A percentile compares a stretch with the other conserved stretches of the same genome.
Conservation (phyloP, 257 asterid genomes). For the Rauvolfia tetraphylla region DNA sequence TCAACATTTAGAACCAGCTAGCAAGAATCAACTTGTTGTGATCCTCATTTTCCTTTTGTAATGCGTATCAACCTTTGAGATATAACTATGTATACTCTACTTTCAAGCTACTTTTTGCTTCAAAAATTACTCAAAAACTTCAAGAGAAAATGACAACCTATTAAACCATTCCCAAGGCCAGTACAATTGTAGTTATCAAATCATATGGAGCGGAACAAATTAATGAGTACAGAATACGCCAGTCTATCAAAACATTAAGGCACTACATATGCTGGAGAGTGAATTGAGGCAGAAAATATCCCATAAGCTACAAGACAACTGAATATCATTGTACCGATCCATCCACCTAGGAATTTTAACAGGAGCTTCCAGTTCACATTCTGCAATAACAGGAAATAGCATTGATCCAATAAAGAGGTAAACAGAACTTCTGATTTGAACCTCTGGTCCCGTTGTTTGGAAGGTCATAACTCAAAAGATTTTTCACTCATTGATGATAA, state of each 20-base stretch:
- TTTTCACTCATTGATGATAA: background rate
- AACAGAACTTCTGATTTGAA: too few species aligned
- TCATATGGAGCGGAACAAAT: conserved; percentile 6
- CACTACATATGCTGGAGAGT: conserved; percentile 14
- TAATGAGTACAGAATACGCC: background rate
- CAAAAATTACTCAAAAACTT: too few species aligned
- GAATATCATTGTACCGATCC: conserved; percentile 11
- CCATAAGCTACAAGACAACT: conserved; percentile 18
- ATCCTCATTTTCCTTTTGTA: too few species aligned
- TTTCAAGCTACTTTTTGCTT: background rate
- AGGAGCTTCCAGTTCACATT: conserved; percentile 18
- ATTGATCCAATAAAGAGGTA: too few species aligned
- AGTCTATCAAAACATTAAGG: background rate
- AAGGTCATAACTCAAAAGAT: background rate
- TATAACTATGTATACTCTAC: too few species aligned
- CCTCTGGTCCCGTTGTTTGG: too few species aligned
- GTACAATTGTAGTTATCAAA: background rate
- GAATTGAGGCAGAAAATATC: conserved; percentile 12
- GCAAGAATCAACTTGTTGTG: too few species aligned
- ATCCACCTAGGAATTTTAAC: conserved; percentile 13
- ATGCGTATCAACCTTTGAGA: too few species aligned
- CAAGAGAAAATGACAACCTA: background rate
- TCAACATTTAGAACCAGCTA: too few species aligned
- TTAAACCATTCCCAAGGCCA: background rate
- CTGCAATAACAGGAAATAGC: background rate